Base-by-base conservation (phyloP, 2,329 filamentous ascomycete species). In the Aspergillus transmontanensis region DNA sequence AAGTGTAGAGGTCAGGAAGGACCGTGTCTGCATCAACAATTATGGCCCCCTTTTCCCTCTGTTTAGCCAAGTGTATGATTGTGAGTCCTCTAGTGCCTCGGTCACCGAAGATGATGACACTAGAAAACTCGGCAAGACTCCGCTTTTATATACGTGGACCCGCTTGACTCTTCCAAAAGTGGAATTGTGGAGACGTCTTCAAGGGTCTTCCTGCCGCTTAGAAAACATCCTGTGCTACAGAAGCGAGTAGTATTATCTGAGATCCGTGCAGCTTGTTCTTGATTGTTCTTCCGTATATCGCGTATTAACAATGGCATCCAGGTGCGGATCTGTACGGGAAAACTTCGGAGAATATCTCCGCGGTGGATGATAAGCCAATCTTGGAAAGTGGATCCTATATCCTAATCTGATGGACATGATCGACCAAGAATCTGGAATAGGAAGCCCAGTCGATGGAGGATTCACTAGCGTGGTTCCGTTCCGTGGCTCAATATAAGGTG, bases 201-300 rank as follows among this genome's bases (percentile, higher is more conserved):
- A 41, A 3, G 3, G 7, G 16, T 6, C 19, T 9, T 4, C 1
- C 39, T 9, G 19, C 39, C 6, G 5, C 6, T 7, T 41, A 28
- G 0, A 6, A 41, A 10, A 7, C 6, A n/a, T 3, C 1, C 2
- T n/a, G 16, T 41, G 19, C 16, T n/a, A n/a, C 19, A 41, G 0
- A 19, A 41, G n/a, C 19, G 6, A 10, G 3, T n/a, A 10, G 6
- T n/a, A 10, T 10, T 4, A 41, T n/a, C 0, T 36, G 1, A 6
- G 6, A 41, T 4, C 39, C 2, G 6, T n/a, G 6, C 39, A n/a
- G 16, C 16, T 0, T 21, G 21, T 14, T 10, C 4, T 21, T 26
- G 10, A 23, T 14, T 11, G 11, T 6, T 23, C 21, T 23, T 46
- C 4, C 10, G 1, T 23, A 14, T 14, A 26, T 46, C 10, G 21